phyloP scores from a whole-genome alignment of 169 alveolate genomes.

The Cyclospora cayetanensis region DNA sequence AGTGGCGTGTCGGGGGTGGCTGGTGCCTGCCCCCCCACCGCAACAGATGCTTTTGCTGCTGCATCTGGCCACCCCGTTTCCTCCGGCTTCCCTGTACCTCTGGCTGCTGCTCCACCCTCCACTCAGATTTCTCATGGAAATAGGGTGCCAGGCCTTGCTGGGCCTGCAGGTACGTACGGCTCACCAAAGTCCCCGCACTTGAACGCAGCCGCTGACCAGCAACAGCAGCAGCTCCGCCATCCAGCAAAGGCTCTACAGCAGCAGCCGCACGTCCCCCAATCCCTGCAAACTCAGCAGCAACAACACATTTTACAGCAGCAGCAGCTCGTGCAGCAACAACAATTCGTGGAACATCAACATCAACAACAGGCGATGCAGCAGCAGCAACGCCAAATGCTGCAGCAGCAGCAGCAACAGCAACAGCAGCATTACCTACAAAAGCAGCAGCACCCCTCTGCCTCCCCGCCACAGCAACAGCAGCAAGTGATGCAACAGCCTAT shows the following conservation, averaged over 20 bases:
- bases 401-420: not conserved
- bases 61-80: too few species aligned
- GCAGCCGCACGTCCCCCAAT: not conserved
- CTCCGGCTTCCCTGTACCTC: too few species aligned
- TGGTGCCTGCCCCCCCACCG: not conserved
- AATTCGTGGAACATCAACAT: slow-evolving; percentile 23
- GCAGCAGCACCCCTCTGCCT: not conserved
- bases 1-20: not conserved
- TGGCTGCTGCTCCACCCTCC: too few species aligned
- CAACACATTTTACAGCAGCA: slow-evolving; percentile 5
- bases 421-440: not conserved
- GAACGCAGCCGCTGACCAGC: slow-evolving; percentile 23
- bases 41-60: slow-evolving; percentile 1
- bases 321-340: slow-evolving; percentile 45
- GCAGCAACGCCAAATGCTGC: not conserved
- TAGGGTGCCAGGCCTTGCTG: not conserved
- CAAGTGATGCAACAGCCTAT: slow-evolving; percentile 16
- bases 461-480: not conserved
- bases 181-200: slow-evolving; percentile 26
- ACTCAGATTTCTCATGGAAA: too few species aligned
- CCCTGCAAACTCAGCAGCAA: slow-evolving; percentile 5
- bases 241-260: not conserved
- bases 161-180: slow-evolving; percentile 5
- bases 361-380: slow-evolving; percentile 40
- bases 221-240: not conserved